Evolutionary conservation across 371 early-diverging fungal species (phyloP), one percentile per base, ranked within the genome.

Genomic region (Mortierella sp.): DNA sequence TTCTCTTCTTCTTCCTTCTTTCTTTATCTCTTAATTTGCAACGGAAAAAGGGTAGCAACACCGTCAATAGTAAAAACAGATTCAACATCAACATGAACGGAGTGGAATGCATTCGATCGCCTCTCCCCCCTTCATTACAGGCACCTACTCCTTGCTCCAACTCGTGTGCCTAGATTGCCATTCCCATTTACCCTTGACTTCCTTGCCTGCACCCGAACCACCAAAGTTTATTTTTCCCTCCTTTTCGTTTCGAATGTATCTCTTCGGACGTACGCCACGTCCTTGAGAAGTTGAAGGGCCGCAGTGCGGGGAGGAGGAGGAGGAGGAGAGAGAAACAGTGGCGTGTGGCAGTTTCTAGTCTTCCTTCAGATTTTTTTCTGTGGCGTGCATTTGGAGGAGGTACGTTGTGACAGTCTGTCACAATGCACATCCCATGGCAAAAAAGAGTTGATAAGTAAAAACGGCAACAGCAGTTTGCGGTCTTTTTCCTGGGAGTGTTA

Each of bases 241-340:
- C 41, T 48, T 44, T 32, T 72, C 35, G 21, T 44, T 21, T 72
- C 35, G 21, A 48, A 75, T 56, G 81, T 84, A 81, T 74, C 76
- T 76, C 32, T 81, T 84, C 84, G 84, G 84, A 84, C 71, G 81
- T 84, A 84, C 84, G 84, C 84, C 84, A 84, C 78, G 81, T 81
- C 51, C 35, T 35, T 35, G 35, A 35, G 35, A 35, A 2, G 35
- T 35, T 35, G 35, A 35, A 35, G 35, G 35, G 3, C 35, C 35
- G 35, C 35, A 35, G 35, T 35, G 35, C 35, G 35, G 35, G 35
- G 35, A 35, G 35, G 35, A 35, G 35, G 35, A 3, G 2, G 35
- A 35, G 2, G 35, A 35, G 35, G 35, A 35, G 35, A 35, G 3
- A 2, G 35, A 2, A 35, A 3, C 35, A 35, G 35, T 35, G 35